Conservation (phyloP, 805 yeast species). For the Metschnikowia gruessii region DNA sequence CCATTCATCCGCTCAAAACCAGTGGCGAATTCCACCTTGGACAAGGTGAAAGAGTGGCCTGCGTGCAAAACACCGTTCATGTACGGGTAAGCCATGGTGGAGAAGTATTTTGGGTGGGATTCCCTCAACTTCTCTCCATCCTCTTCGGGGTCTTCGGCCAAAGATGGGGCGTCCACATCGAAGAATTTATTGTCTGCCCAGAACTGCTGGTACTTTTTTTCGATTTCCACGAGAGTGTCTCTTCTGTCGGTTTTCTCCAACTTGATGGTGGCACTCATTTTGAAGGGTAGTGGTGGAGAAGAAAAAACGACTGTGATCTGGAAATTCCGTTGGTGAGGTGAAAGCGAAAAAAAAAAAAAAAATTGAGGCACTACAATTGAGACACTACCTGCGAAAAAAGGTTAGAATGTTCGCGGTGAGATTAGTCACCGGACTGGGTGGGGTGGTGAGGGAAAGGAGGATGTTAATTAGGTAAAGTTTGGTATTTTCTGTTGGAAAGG, state of each 20-base stretch:
- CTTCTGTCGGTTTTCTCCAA: slow-evolving; percentile 81
- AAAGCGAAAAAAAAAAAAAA: slow-evolving; percentile 2
- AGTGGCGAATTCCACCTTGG: slow-evolving; percentile 87
- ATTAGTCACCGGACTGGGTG: background rate
- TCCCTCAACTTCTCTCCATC: slow-evolving; percentile 67
- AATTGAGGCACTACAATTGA: too few species aligned
- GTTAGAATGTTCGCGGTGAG: background rate
- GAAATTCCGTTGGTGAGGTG: background rate
- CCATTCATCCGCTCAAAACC: slow-evolving; percentile 97
- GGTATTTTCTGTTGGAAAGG: too few species aligned
- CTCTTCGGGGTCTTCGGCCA: slow-evolving; percentile 51
- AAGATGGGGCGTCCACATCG: slow-evolving; percentile 83
- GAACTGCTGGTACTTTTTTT: slow-evolving; percentile 77
- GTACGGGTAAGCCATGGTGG: slow-evolving; percentile 97
- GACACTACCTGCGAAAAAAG: background rate
- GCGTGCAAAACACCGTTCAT: slow-evolving; percentile 99
- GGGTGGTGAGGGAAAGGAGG: too few species aligned
- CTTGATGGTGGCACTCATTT: slow-evolving; percentile 40
- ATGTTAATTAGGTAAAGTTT: too few species aligned
- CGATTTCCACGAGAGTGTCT: slow-evolving; percentile 87
- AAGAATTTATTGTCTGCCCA: slow-evolving; percentile 88
- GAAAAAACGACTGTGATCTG: background rate
- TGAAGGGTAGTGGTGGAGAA: background rate
- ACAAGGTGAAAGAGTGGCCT: slow-evolving; percentile 93
- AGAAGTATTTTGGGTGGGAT: slow-evolving; percentile 80